Conservation (phyloP, 1,284 basidiomycete species). For the Cerrena zonata region DNA sequence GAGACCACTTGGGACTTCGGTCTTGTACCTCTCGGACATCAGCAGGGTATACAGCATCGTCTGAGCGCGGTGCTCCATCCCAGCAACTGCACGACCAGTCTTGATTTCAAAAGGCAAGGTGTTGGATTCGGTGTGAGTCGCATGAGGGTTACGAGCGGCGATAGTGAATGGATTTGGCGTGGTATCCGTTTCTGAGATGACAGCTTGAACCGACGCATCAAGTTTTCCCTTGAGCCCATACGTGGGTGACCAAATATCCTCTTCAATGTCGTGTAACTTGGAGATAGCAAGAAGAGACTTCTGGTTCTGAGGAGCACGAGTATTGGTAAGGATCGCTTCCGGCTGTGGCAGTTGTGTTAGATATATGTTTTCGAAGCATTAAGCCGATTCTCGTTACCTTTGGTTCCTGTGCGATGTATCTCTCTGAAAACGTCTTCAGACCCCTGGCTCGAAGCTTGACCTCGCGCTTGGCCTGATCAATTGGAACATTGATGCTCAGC, state of each 20-base stretch:
- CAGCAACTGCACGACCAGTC: constrained; percentile 74
- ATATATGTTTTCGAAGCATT: constrained; percentile 10
- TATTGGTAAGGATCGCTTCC: constrained; percentile 61
- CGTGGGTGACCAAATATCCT: constrained; percentile 94
- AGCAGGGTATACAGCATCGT: constrained; percentile 96
- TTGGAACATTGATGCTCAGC: constrained; percentile 52
- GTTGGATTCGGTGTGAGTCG: constrained; percentile 8
- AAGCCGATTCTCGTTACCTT: constrained; percentile 44
- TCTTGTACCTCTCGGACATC: constrained; percentile 83
- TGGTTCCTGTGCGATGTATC: constrained; percentile 55
- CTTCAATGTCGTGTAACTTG: constrained; percentile 81
- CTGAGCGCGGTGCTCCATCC: constrained; percentile 93
- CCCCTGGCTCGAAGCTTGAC: constrained; percentile 58
- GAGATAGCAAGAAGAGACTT: constrained; percentile 64
- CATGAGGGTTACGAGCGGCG: constrained; percentile 12
- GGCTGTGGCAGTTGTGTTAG: constrained; percentile 34
- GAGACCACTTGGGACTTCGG: constrained; percentile 67
- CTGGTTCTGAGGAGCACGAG: constrained; percentile 44
- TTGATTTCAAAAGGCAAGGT: constrained; percentile 92
- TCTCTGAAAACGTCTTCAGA: constrained; percentile 55
- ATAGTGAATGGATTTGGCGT: constrained; percentile 21
- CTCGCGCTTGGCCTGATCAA: constrained; percentile 61
- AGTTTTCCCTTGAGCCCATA: constrained; percentile 95
- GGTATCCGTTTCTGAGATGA: constrained; percentile 42
- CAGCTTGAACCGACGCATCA: constrained; percentile 80